Base-by-base conservation (phyloP, 306 rosid genomes). In the Cucumis melo region DNA sequence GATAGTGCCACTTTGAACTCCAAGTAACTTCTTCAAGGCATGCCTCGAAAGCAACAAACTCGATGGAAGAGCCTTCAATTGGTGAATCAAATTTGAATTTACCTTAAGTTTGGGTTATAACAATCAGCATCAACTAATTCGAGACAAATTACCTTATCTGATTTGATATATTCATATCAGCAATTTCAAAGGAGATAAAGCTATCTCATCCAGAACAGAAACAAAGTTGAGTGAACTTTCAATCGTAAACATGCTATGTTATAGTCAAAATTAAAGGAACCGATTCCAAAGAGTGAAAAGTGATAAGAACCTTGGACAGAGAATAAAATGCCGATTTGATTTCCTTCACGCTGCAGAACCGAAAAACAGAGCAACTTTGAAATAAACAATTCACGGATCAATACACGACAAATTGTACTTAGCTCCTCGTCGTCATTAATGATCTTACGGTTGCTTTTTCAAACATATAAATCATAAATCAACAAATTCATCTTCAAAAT, bases 1-100 rank as follows among this genome's bases (percentile, higher is more conserved):
- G 7, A 44, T 44, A 1, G 50, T 44, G 50, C 14, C 50, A 44
- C 50, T 44, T 44, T 44, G 44, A 9, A 9, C 63, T 90, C 99
- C 71, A 94, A 85, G 82, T 84, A 84, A 56, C 92, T 86, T 41
- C 99, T 78, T 94, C 99, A 34, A 92, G 97, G 80, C 97, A 92
- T 5, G 96, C 92, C 81, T 92, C 96, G 41, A 90, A 79, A 1
- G 96, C 96, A 1, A 92, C 91, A 77, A 94, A 94, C 80, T 92
- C 96, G 13, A 94, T 0, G 99, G 96, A 13, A 88, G 94, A 71
- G 87, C 81, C 86, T 92, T 94, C 81, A 87, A 78, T 60, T 87
- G 15, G 50, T 44, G 50, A 44, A 44, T 44, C 11, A 44, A 44
- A 44, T 44, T 10, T 10, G 2, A 44, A 46, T 12, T 46, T 46